Evolutionary conservation across 352 stramenopile genomes (phyloP).

Genomic region (Phytophthora sojae): DNA sequence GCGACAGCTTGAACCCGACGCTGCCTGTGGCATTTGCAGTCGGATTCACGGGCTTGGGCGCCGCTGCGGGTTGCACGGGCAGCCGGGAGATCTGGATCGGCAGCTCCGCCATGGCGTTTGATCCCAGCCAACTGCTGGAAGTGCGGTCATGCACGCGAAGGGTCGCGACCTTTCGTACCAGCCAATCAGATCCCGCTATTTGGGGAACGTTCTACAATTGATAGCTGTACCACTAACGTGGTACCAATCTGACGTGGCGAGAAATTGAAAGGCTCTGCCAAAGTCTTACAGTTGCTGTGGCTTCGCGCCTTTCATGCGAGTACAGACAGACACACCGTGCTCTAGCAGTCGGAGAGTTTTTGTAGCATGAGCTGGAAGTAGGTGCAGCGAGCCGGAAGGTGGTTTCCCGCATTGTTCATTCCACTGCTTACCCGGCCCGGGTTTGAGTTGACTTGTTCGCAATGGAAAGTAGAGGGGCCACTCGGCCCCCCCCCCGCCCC

Average conservation of each 20-base stretch:
- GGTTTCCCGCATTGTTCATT: slow-evolving; percentile 11
- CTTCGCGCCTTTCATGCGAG: not conserved
- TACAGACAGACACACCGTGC: not conserved
- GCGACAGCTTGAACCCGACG: slow-evolving; percentile 50
- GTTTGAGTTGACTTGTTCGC: slow-evolving; percentile 31
- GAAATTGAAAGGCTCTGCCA: not conserved
- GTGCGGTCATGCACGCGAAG: slow-evolving; percentile 22
- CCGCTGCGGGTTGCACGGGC: slow-evolving; percentile 5
- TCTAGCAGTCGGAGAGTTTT: not conserved
- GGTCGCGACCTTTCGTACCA: slow-evolving; percentile 24
- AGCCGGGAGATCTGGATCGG: slow-evolving; percentile 32
- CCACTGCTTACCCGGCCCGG: not conserved
- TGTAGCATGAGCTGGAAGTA: not conserved
- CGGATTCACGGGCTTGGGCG: slow-evolving; percentile 1
- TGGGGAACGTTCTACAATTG: slow-evolving; percentile 22
- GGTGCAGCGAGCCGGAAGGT: not conserved
- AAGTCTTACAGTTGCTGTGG: not conserved
- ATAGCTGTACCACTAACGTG: slow-evolving; percentile 2
- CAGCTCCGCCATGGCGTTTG: slow-evolving; percentile 30
- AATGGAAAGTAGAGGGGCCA: slow-evolving; percentile 7
- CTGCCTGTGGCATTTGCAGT: slow-evolving; percentile 41
- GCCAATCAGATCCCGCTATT: slow-evolving; percentile 30
- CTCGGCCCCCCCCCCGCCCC: not conserved
- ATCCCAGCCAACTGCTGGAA: slow-evolving; percentile 6
- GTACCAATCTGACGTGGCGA: slow-evolving; percentile 8